Conservation (phyloP, 148 eudicot genomes). For the Cornus florida region DNA sequence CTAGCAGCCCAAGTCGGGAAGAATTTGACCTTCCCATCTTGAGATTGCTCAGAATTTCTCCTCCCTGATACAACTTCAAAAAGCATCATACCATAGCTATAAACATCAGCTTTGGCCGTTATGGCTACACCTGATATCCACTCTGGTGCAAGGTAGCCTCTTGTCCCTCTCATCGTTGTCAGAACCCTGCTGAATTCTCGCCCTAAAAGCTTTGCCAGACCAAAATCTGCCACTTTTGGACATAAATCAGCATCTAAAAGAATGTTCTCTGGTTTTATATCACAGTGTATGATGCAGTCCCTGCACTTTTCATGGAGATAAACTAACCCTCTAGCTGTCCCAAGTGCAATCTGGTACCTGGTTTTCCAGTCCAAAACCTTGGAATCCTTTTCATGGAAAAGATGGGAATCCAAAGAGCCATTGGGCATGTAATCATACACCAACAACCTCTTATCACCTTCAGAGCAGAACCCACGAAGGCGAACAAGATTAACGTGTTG, state of each 20-base stretch:
- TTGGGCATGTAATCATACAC: constrained; percentile 55
- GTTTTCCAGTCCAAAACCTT: constrained; percentile 35
- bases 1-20: constrained; percentile 43
- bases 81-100: constrained; percentile 41
- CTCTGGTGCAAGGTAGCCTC: constrained; percentile 49
- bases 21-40: constrained; percentile 29
- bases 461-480: constrained; percentile 57
- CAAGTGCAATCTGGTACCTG: constrained; percentile 43
- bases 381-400: constrained; percentile 21
- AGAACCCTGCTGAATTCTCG: constrained; percentile 41
- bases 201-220: constrained; percentile 42
- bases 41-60: constrained; percentile 36
- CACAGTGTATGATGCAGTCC: constrained; percentile 51
- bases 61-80: constrained; percentile 38
- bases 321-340: constrained; percentile 41
- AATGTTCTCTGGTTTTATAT: constrained; percentile 47
- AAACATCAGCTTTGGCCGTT: constrained; percentile 47
- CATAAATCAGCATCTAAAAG: constrained; percentile 33
- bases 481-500: constrained; percentile 58
- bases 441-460: constrained; percentile 40
- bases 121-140: constrained; percentile 41
- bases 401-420: constrained; percentile 46
- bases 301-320: constrained; percentile 48
- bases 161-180: constrained; percentile 45
- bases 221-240: constrained; percentile 47